Base-by-base conservation (phyloP, 352 stramenopile genomes). In the Phytophthora meadii region DNA sequence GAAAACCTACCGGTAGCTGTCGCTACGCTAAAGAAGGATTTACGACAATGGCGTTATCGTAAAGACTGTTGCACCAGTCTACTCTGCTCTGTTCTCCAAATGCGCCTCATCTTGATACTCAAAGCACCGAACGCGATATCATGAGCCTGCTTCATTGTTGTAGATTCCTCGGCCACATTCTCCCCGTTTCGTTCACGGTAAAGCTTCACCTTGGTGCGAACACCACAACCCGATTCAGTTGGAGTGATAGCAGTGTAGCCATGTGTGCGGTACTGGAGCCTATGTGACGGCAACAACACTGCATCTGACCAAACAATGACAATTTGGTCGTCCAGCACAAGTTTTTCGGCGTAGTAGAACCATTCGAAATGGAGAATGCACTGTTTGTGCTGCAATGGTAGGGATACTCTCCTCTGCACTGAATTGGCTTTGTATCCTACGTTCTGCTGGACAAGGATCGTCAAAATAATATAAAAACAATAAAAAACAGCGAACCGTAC, bases 281-380 rank as follows among this genome's bases (percentile, higher is more conserved):
- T 42, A 3, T 57, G 32, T 15, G 56, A 62, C 8, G 55, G 28
- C 15, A 71, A 37, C n/a, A 71, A 12, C 7, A 62, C 5, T 0
- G 50, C 34, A 12, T 54, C 41, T n/a, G 56, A 56, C 49, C 50
- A 54, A 12, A 34, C 30, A 3, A 62, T 54, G 15, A 63, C 37
- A 19, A 67, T 41, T n/a, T 50, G 51, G 28, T 63, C 54, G 0
- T 57, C 12, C 30, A 58, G 44, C 15, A 59, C 44, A 47, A 2
- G 60, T 25, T 59, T 67, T 25, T 53, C 42, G 28, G 60, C 17
- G 28, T 62, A 60, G 15, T 63, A 46, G 12, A 72, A 12, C 11
- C 44, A 53, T 17, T 54, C 50, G 19, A 72, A 54, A 10, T 51
- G 19, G 10, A 63, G 22, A 17, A 40, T 25, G 15, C 56, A 15